phyloP scores from a whole-genome alignment of 2,329 filamentous ascomycete species.

The Orbilia ellipsospora region DNA sequence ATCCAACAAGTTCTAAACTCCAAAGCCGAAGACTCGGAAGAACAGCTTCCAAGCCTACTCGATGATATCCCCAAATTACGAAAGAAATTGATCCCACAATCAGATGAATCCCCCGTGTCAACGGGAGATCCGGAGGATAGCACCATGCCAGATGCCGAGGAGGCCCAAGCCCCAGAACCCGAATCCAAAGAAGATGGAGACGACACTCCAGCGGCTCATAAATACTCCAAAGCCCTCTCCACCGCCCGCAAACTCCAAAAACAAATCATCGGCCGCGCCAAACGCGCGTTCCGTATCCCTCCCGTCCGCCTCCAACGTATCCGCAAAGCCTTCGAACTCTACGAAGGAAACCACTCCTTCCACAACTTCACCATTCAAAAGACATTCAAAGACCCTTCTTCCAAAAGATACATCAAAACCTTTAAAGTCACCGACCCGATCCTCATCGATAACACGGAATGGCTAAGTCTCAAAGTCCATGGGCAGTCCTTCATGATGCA shows the following conservation, averaged over 20 bases:
- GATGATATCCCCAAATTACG: constrained; percentile 73
- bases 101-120: constrained; percentile 41
- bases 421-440: constrained; percentile 85
- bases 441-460: constrained; percentile 90
- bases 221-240: constrained; percentile 47
- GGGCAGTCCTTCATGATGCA: constrained; percentile 99
- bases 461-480: constrained; percentile 94
- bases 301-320: constrained; percentile 77
- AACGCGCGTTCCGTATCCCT: constrained; percentile 87
- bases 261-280: constrained; percentile 61
- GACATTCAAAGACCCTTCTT: constrained; percentile 79
- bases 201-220: constrained; percentile 9
- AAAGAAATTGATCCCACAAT: constrained; percentile 58
- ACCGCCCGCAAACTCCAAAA: constrained; percentile 52
- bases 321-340: constrained; percentile 78
- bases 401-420: constrained; percentile 90
- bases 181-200: background rate
- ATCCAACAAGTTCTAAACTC: constrained; percentile 63
- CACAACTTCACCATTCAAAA: constrained; percentile 99
- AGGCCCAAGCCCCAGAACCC: constrained; percentile 33
- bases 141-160: constrained; percentile 17
- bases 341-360: constrained; percentile 87
- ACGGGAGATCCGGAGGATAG: constrained; percentile 25
- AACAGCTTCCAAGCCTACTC: constrained; percentile 73
- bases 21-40: constrained; percentile 67